Base-by-base conservation (phyloP, 805 yeast genomes). In the Saturnispora kantuleensis region DNA sequence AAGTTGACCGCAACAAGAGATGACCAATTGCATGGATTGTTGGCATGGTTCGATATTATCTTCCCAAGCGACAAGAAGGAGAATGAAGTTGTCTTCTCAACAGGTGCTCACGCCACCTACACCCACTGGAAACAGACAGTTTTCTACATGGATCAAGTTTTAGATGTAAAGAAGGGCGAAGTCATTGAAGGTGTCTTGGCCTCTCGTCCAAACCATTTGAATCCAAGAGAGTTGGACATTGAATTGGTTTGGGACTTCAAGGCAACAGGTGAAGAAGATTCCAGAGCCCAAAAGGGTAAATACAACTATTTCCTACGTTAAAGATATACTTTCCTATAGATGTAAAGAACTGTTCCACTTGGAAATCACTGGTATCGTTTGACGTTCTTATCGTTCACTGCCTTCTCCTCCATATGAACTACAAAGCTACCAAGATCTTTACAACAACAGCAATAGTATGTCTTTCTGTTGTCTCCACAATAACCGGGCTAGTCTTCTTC, bases 61-160 rank as follows among this genome's bases (percentile, higher is more conserved):
- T 93, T 93, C 76, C 93, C 93, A 36, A 26, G 39, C 10, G 72
- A 70, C 46, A 59, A 62, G 35, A 60, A 65, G 32, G 69, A 71
- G 38, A 76, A 78, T 54, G 76, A 74, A 52, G 81, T 90, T 47
- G 69, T 68, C 30, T 89, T 93, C 61, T 81, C 93, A 16, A 94
- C 99, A 11, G 97, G 97, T 18, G 96, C 99, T 31, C 88, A 84
- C 66, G 81, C 88, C 39, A 77, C 79, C 54, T 88, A 89, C 71
- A 93, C 98, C 12, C 99, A 93, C 69, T 93, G 99, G 99, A 94
- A 93, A 65, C 98, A 93, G 69, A 84, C 96, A 15, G 94, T 93
- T 1, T 88, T 94, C 67, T 94, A 93, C 65, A 72, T 90, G 58
- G 47, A 51, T 31, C 84, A 86, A 56, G 95, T 85, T 28, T 65